A percentile compares a stretch with the other conserved stretches of the same genome.
These are phyloP conservation scores for Cladorrhinum sp. DNA, from an alignment of 2,329 filamentous ascomycete genomes.

Conservation along the genomic window DNA sequence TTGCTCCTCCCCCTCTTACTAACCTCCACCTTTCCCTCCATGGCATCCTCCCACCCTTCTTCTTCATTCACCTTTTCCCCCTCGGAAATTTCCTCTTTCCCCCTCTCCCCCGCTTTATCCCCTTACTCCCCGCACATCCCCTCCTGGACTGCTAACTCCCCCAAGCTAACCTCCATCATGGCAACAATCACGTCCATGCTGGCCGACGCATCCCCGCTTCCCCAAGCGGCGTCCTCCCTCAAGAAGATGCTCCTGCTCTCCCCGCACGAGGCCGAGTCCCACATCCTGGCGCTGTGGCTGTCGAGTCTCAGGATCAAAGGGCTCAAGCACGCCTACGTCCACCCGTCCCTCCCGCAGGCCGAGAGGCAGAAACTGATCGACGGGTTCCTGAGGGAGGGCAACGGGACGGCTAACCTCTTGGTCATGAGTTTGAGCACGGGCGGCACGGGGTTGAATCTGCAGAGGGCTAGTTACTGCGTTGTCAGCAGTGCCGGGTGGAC, in stretches of 20 bases:
- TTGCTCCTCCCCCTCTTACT: neutral
- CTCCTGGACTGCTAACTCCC: slow-evolving; percentile 15
- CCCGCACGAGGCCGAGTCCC: slow-evolving; percentile 21
- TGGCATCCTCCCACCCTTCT: slow-evolving; percentile 1
- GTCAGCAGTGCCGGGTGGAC: slow-evolving; percentile 24
- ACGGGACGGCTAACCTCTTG: slow-evolving; percentile 24
- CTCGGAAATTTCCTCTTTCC: slow-evolving; percentile 9
- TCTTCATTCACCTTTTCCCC: slow-evolving; percentile 18
- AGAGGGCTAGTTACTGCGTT: slow-evolving; percentile 21
- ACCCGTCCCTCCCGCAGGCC: neutral
- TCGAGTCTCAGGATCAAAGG: neutral
- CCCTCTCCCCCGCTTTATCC: slow-evolving; percentile 12
- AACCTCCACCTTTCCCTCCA: neutral
- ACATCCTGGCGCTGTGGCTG: slow-evolving; percentile 18
- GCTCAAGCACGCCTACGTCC: slow-evolving; percentile 19
- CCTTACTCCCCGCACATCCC: slow-evolving; percentile 18
- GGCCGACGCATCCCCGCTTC: slow-evolving; percentile 17
- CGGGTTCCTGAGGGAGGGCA: slow-evolving; percentile 16
- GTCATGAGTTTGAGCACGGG: slow-evolving; percentile 19
- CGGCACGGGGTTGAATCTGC: slow-evolving; percentile 26
- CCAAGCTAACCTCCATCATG: slow-evolving; percentile 22
- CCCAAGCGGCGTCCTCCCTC: slow-evolving; percentile 7
- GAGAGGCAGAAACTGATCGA: slow-evolving; percentile 13
- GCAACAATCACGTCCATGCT: slow-evolving; percentile 22
- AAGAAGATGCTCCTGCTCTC: slow-evolving; percentile 25